Base-by-base conservation (phyloP, 345 rosid genomes). In the Pugionium dolabratum region DNA sequence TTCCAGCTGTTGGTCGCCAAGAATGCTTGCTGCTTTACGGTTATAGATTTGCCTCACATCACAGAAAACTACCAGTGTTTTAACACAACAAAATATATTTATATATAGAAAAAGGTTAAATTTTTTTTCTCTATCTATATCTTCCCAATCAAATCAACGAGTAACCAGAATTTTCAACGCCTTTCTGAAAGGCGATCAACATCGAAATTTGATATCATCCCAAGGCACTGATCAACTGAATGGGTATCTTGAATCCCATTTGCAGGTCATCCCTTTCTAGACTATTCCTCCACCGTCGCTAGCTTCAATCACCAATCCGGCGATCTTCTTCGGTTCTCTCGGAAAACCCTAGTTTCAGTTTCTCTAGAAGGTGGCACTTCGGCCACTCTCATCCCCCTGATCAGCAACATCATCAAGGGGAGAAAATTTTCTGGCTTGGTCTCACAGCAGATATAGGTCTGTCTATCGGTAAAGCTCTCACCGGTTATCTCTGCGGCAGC, bases 391-490 rank as follows among this genome's bases (percentile, higher is more conserved):
- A 84, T 56, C 78, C 33, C 53, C 6, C 53, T 54, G 43, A 75
- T 11, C 61, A 65, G 0, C 18, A 5, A 60, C 66, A 7, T 39
- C 76, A 78, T 40, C 82, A 85, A 29, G 93, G 84, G 1, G 98
- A 86, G 71, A 79, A 66, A 40, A 81, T 89, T n/a, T 87, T 92
- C 81, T 81, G 89, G 29, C 78, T 92, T 41, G 97, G 97, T 56
- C 88, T 93, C 35, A 79, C 66, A 18, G 65, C 79, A 7, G 79
- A 76, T 66, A 61, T 76, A 1, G 72, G 76, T 36, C 66, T 76
- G 37, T 71, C 79, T 9, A 6, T 61, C 18, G 76, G 65, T 0
- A 76, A 76, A 76, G 73, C 56, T 48, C 30, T 76, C 64, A 54
- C 79, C 49, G 79, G 79, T 41, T 76, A 76, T 61, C 72, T 76